Conservation (phyloP, 2,329 filamentous ascomycete genomes). For the Acrocalymma vagum region DNA sequence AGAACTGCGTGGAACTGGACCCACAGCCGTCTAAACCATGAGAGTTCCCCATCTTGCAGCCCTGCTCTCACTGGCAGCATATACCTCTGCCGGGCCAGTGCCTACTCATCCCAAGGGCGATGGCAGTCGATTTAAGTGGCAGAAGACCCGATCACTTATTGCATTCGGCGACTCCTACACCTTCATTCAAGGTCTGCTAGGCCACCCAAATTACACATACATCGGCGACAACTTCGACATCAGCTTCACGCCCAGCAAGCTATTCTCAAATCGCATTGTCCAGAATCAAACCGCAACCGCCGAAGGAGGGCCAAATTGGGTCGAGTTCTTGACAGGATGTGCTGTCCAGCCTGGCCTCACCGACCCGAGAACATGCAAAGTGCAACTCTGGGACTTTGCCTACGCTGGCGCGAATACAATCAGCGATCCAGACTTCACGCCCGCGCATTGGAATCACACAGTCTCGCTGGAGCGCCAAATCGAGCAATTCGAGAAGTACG, state of each 20-base stretch:
- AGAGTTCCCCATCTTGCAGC: neutral
- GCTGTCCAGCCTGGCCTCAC: constrained; percentile 55
- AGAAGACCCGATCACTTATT: constrained; percentile 36
- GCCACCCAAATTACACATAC: constrained; percentile 61
- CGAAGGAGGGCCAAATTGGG: constrained; percentile 64
- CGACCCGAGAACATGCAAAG: constrained; percentile 53
- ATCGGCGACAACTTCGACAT: constrained; percentile 62
- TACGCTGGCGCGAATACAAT: constrained; percentile 63
- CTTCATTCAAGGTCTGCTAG: constrained; percentile 63
- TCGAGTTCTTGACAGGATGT: constrained; percentile 62
- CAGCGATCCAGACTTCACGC: constrained; percentile 44
- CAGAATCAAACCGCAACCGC: constrained; percentile 62
- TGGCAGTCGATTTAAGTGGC: constrained; percentile 23
- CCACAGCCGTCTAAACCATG: neutral
- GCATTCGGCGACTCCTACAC: constrained; percentile 63
- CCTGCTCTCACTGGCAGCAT: constrained; percentile 7
- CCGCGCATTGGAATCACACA: constrained; percentile 62
- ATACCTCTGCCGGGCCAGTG: constrained; percentile 5
- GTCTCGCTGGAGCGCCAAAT: constrained; percentile 61
- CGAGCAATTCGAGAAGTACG: constrained; percentile 57
- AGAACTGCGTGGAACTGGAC: too few species aligned
- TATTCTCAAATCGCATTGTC: constrained; percentile 60
- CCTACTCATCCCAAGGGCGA: neutral
- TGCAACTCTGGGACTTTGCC: constrained; percentile 65
- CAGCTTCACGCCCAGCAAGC: constrained; percentile 52